phyloP scores from a whole-genome alignment of 1,139 yeast species.

The Lodderomyces metapsilosis region DNA sequence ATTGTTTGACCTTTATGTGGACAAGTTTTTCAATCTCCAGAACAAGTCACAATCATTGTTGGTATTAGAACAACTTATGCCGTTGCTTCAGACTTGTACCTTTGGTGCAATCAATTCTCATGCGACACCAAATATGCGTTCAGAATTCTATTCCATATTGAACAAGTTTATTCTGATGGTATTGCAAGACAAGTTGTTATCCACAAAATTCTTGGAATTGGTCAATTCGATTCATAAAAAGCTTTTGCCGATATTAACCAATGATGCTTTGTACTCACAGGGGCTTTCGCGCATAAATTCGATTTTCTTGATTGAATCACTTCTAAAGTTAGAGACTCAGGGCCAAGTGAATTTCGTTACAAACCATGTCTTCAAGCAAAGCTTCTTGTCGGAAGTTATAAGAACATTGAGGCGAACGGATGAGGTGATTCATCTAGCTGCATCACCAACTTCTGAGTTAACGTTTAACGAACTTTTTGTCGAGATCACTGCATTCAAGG shows the following conservation, averaged over 20 bases:
- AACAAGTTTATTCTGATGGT: slow-evolving; percentile 63
- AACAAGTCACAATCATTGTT: slow-evolving; percentile 37
- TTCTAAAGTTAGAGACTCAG: slow-evolving; percentile 58
- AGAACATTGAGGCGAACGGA: slow-evolving; percentile 71
- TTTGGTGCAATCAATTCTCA: slow-evolving; percentile 70
- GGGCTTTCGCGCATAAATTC: slow-evolving; percentile 79
- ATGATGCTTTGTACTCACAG: slow-evolving; percentile 79
- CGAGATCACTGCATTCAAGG: slow-evolving; percentile 74
- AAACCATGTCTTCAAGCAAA: slow-evolving; percentile 61
- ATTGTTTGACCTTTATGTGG: slow-evolving; percentile 56
- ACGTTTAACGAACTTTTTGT: slow-evolving; percentile 56
- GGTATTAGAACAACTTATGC: slow-evolving; percentile 51
- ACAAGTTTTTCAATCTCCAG: not conserved
- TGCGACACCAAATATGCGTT: slow-evolving; percentile 65
- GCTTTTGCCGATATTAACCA: slow-evolving; percentile 63
- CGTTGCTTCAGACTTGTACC: slow-evolving; percentile 71
- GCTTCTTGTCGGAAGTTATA: slow-evolving; percentile 62
- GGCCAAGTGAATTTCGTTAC: slow-evolving; percentile 56
- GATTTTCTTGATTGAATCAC: slow-evolving; percentile 65
- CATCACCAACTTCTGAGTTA: slow-evolving; percentile 29
- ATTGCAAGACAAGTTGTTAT: slow-evolving; percentile 35
- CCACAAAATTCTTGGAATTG: slow-evolving; percentile 49
- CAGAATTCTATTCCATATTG: slow-evolving; percentile 74
- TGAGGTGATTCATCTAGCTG: slow-evolving; percentile 49
- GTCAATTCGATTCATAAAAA: slow-evolving; percentile 61